Evolutionary conservation across 768 basidiomycete species (phyloP).

Genomic region (Hypsizygus marmoreus): DNA sequence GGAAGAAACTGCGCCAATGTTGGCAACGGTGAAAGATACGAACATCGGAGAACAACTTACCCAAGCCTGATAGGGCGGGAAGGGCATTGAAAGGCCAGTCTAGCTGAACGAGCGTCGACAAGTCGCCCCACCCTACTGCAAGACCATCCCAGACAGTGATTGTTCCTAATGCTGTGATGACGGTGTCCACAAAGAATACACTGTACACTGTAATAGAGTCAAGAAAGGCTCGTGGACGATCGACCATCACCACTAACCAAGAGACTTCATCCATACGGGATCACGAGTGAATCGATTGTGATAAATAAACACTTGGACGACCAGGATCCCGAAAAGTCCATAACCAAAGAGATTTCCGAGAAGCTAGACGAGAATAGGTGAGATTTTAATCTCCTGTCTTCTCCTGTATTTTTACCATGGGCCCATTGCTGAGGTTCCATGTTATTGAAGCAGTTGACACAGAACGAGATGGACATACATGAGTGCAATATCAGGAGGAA

Average conservation of each 20-base stretch:
- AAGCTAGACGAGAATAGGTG: not conserved
- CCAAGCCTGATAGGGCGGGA: constrained; percentile 17
- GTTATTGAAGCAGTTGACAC: not conserved
- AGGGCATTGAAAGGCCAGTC: constrained; percentile 17
- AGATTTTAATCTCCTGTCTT: not conserved
- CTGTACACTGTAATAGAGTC: constrained; percentile 10
- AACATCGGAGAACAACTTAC: constrained; percentile 7
- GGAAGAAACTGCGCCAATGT: constrained; percentile 3
- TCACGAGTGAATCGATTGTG: constrained; percentile 5
- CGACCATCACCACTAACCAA: constrained; percentile 1
- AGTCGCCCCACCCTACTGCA: constrained; percentile 19
- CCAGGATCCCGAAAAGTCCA: constrained; percentile 10
- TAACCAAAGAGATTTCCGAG: constrained; percentile 14
- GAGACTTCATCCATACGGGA: constrained; percentile 7
- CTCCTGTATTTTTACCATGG: no score
- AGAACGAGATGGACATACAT: constrained; percentile 3
- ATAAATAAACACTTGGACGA: constrained; percentile 11
- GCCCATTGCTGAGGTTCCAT: constrained; percentile 2
- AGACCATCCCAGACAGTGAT: constrained; percentile 21
- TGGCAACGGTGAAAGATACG: not conserved
- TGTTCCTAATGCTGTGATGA: constrained; percentile 22
- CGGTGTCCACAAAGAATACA: constrained; percentile 15
- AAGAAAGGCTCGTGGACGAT: not conserved
- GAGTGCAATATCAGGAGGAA: constrained; percentile 9
- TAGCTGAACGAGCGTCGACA: constrained; percentile 7